Percentiles rank a stretch among this genome's conserved stretches.
Conservation (phyloP, 805 yeast genomes). For the Sugiyamaella lignohabitans region DNA sequence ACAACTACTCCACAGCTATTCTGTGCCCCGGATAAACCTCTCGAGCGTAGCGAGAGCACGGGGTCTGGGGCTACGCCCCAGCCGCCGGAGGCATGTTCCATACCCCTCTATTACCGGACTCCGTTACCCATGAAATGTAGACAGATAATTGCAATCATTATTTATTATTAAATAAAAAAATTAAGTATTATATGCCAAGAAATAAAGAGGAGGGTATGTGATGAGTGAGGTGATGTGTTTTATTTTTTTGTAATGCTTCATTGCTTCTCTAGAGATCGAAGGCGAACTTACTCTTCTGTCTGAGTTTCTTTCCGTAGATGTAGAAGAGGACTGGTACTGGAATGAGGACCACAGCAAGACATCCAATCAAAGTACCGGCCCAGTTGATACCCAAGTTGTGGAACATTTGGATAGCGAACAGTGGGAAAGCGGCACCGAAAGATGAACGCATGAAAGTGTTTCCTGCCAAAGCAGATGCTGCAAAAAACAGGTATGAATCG, state of each 20-base stretch:
- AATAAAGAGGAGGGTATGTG: too few relatives aligned
- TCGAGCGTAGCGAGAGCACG: too few relatives aligned
- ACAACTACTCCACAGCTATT: too few relatives aligned
- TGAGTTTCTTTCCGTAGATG: slow-evolving; percentile 50
- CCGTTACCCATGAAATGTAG: too few relatives aligned
- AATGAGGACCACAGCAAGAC: slow-evolving; percentile 48
- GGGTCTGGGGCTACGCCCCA: too few relatives aligned
- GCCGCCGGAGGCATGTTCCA: too few relatives aligned
- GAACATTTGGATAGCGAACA: slow-evolving; percentile 71
- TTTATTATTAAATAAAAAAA: too few relatives aligned
- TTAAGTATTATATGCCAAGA: too few relatives aligned
- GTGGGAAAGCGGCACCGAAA: slow-evolving; percentile 66
- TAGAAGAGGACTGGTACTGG: slow-evolving; percentile 67
- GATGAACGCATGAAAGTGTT: slow-evolving; percentile 65
- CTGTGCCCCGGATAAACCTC: too few relatives aligned
- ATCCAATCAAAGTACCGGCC: slow-evolving; percentile 72
- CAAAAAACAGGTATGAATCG: slow-evolving; percentile 62
- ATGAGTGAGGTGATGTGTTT: too few relatives aligned
- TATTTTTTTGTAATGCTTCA: not conserved
- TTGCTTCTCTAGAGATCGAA: slow-evolving; percentile 7
- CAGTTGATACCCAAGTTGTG: slow-evolving; percentile 61
- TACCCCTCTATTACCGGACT: too few relatives aligned
- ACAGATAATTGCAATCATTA: too few relatives aligned
- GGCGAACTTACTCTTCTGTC: slow-evolving; percentile 56
- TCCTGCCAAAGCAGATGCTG: slow-evolving; percentile 76